Conservation (phyloP, 805 yeast genomes). For the Danielia oregonensis region DNA sequence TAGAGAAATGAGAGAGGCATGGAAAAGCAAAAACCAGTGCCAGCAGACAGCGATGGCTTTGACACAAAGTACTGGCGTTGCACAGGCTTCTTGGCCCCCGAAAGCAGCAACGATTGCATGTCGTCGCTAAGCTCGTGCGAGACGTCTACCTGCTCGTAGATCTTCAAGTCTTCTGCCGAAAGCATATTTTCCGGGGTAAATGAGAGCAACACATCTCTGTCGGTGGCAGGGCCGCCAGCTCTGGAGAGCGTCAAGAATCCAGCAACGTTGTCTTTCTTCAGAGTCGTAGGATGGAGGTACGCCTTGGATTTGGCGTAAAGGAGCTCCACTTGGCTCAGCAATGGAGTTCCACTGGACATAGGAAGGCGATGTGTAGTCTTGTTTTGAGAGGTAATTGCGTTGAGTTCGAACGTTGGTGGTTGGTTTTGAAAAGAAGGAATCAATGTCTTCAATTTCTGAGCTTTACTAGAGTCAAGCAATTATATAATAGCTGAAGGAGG, state of each 20-base stretch:
- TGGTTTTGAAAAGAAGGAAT: no score
- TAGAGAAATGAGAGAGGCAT: conserved; percentile 57
- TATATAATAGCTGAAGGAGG: no score
- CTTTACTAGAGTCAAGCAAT: no score
- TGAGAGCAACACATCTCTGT: conserved; percentile 58
- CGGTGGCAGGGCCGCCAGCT: conserved; percentile 44
- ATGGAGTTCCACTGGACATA: no score
- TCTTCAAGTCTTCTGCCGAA: conserved; percentile 41
- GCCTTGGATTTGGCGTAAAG: conserved; percentile 64
- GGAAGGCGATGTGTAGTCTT: no score
- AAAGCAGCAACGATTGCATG: conserved; percentile 16
- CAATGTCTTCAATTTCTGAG: no score
- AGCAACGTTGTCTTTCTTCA: conserved; percentile 69
- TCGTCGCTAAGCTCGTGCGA: conserved; percentile 22
- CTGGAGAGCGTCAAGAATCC: conserved; percentile 71
- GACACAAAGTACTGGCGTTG: conserved; percentile 30
- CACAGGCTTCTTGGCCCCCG: conserved; percentile 12
- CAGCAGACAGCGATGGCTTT: conserved; percentile 49
- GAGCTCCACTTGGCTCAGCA: conserved; percentile 37
- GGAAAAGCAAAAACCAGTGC: conserved; percentile 67
- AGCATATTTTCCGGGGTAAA: conserved; percentile 62
- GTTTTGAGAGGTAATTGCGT: no score
- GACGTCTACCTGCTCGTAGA: conserved; percentile 50
- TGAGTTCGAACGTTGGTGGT: no score
- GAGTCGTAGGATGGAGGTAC: conserved; percentile 76